A percentile compares a stretch with the other conserved stretches of the same genome.
phyloP scores from a whole-genome alignment of 1,284 basidiomycete species.

The Xerocomus amazonicus region DNA sequence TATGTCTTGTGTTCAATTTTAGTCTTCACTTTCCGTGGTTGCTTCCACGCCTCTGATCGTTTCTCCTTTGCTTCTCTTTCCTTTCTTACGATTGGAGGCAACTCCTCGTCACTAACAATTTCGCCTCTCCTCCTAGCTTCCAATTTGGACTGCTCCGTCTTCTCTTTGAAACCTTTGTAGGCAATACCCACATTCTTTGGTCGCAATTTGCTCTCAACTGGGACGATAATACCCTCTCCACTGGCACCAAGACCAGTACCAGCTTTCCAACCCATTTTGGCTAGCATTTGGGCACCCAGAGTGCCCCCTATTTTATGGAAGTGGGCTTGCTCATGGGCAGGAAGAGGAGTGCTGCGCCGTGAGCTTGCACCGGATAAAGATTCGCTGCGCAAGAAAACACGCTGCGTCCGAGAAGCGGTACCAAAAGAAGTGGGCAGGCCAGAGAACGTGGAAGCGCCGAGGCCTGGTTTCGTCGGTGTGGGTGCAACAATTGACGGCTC shows the following conservation, averaged over 20 bases:
- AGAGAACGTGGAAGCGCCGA: constrained; percentile 18
- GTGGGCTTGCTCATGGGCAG: constrained; percentile 66
- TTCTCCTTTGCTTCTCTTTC: constrained; percentile 54
- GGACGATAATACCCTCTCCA: constrained; percentile 84
- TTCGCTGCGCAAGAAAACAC: constrained; percentile 56
- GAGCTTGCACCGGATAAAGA: constrained; percentile 39
- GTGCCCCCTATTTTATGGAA: constrained; percentile 74
- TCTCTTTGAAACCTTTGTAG: constrained; percentile 81
- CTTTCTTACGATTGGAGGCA: constrained; percentile 47
- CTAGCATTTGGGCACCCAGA: constrained; percentile 85
- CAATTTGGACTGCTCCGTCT: constrained; percentile 82
- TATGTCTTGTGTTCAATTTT: constrained; percentile 92
- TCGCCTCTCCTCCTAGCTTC: constrained; percentile 79
- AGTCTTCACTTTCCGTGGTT: constrained; percentile 78
- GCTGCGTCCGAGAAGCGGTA: constrained; percentile 35
- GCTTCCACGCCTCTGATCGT: constrained; percentile 73
- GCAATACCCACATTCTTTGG: constrained; percentile 85
- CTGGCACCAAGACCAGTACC: constrained; percentile 79
- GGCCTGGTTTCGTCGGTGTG: constrained; percentile 24
- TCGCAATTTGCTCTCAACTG: constrained; percentile 81
- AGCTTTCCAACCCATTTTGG: constrained; percentile 90
- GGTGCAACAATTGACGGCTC: constrained; percentile 29
- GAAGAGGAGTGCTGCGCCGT: constrained; percentile 51
- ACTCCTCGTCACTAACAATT: constrained; percentile 72
- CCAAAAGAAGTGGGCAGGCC: constrained; percentile 47